Percentiles rank a stretch among this genome's conserved stretches.
Conservation (phyloP, 2,329 filamentous ascomycete species). For the Pseudocercospora pini-densiflorae region DNA sequence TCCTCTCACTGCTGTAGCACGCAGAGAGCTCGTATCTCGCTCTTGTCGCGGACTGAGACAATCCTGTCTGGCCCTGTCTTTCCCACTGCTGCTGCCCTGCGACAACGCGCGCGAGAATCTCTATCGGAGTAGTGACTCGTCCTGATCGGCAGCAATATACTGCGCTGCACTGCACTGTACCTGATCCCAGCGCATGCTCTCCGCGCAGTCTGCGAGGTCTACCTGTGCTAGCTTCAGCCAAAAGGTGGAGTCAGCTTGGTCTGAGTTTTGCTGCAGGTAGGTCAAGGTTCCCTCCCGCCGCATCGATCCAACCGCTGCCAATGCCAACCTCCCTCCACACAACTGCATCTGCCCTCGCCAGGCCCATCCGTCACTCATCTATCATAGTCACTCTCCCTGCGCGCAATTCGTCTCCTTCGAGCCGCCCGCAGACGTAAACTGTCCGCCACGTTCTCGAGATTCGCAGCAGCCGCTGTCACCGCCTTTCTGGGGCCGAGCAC, state of each 20-base stretch:
- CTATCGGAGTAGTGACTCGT: not conserved
- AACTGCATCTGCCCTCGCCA: not conserved
- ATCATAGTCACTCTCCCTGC: not conserved
- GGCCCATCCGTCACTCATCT: not conserved
- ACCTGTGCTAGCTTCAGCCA: not conserved
- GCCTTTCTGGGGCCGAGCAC: constrained; percentile 27
- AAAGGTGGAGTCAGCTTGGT: constrained; percentile 3
- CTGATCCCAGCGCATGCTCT: constrained; percentile 5
- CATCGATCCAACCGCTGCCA: constrained; percentile 4
- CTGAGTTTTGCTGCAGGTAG: not conserved
- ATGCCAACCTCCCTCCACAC: constrained; percentile 3
- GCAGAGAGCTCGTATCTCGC: constrained; percentile 7
- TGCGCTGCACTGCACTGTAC: constrained; percentile 6
- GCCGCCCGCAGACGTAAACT: constrained; percentile 19
- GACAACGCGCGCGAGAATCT: not conserved
- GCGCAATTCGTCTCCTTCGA: constrained; percentile 6
- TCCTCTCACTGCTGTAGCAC: constrained; percentile 6
- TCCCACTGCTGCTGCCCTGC: no score
- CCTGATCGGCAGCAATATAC: constrained; percentile 1
- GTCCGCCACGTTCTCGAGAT: constrained; percentile 34
- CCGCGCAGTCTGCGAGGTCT: not conserved
- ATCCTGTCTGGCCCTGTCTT: not conserved
- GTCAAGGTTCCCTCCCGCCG: constrained; percentile 1
- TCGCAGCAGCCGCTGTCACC: constrained; percentile 32
- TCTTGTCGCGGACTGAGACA: constrained; percentile 8